phyloP scores from a whole-genome alignment of 768 basidiomycete species.

The Chalciporus pseudorubinellus region DNA sequence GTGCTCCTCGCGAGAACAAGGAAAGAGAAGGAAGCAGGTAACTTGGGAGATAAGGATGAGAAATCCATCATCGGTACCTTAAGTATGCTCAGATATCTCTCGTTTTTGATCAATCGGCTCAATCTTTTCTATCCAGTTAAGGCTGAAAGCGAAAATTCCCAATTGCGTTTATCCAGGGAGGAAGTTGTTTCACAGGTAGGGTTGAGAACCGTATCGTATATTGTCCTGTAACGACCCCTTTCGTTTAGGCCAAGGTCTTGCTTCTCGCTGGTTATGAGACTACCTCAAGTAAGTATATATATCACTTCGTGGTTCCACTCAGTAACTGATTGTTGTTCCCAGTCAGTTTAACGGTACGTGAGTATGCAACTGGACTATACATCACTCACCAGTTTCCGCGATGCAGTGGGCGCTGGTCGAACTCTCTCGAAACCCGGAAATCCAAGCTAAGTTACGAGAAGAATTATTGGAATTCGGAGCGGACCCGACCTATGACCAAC shows the following conservation, averaged over 20 bases:
- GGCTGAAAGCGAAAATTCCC: slow-evolving; percentile 31
- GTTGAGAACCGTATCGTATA: background rate
- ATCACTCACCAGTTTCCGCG: background rate
- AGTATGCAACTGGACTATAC: background rate
- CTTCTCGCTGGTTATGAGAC: slow-evolving; percentile 42
- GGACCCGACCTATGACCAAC: slow-evolving; percentile 56
- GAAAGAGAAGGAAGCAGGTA: slow-evolving; percentile 32
- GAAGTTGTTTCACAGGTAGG: slow-evolving; percentile 39
- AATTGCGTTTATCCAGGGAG: slow-evolving; percentile 36
- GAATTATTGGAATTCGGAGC: slow-evolving; percentile 44
- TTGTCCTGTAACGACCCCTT: background rate
- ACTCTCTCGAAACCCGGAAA: slow-evolving; percentile 42
- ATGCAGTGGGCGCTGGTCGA: slow-evolving; percentile 56
- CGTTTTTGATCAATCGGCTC: background rate
- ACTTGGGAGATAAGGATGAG: slow-evolving; percentile 30
- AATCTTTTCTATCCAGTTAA: slow-evolving; percentile 30
- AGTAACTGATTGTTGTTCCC: background rate
- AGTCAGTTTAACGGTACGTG: slow-evolving; percentile 27
- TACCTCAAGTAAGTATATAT: slow-evolving; percentile 31
- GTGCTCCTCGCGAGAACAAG: slow-evolving; percentile 32
- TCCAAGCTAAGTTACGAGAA: slow-evolving; percentile 47
- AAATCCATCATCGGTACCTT: slow-evolving; percentile 40
- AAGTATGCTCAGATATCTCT: slow-evolving; percentile 18
- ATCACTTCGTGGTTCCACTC: background rate
- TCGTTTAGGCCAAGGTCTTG: slow-evolving; percentile 35